Evolutionary conservation across 768 basidiomycete species (phyloP), one percentile per base, ranked within the genome.

Genomic region (Lactarius hengduanensis): DNA sequence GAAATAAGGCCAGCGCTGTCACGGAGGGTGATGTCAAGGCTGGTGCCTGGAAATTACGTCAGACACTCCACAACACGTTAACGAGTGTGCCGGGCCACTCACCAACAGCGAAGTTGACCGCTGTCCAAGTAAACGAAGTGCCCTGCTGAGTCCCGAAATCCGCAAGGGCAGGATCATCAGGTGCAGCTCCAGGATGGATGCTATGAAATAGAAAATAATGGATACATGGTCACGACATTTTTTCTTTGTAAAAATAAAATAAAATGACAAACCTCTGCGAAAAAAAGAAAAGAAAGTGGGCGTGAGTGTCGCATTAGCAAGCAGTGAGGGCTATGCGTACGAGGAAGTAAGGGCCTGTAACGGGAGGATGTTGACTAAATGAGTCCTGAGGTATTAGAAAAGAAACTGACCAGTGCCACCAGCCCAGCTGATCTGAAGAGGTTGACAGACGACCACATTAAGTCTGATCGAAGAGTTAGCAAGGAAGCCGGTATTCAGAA

Each of bases 341-440:
- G 80, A 90, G 70, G 71, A 78, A 84, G 80, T 81, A 91, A 40
- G 89, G 87, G 41, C 76, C 88, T 91, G 63, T 9, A 54, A 20
- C 28, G 30, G 36, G 36, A 45, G 28, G 4, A 53, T 72, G n/a
- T 66, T 75, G 41, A 63, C 62, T 11, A 15, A 13, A 11, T 54
- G 40, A 56, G 61, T 34, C 26, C 4, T 41, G 56, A n/a, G 1
- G 30, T 8, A n/a, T 53, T 5, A 55, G 32, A 32, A 50, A 67
- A 2, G 41, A 53, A 41, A 66, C 57, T 34, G 6, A 78, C 89
- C 22, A 11, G 67, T 72, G 75, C 89, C 89, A 68, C 84, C 85
- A n/a, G 40, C 11, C 85, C 86, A 92, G 34, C 73, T 59, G 56
- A 92, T 43, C 16, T 78, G 74, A 34, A 82, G 74, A 15, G 91